Conservation (phyloP, 768 basidiomycete genomes). For the Botryobasidium botryosum region DNA sequence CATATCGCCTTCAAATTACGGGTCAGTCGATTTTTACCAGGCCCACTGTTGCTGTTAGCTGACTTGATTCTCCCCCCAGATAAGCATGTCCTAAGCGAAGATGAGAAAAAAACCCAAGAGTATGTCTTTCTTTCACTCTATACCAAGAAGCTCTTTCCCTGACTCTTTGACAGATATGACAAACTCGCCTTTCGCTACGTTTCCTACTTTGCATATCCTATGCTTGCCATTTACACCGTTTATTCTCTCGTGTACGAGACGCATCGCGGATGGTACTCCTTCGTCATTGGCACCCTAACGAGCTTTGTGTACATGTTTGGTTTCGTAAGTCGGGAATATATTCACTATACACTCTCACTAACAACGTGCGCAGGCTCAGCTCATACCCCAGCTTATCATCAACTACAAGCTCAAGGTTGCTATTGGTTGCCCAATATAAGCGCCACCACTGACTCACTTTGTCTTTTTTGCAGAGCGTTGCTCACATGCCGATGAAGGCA, state of each 20-base stretch:
- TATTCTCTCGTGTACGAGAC: slow-evolving; percentile 72
- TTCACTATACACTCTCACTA: slow-evolving; percentile 9
- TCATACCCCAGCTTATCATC: slow-evolving; percentile 79
- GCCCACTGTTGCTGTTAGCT: slow-evolving; percentile 10
- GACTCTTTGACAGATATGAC: slow-evolving; percentile 45
- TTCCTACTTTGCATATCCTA: slow-evolving; percentile 72
- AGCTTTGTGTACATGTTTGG: slow-evolving; percentile 95
- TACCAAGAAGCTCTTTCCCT: background rate
- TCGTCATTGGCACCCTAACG: slow-evolving; percentile 81
- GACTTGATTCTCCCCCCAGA: slow-evolving; percentile 27
- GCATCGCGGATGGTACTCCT: slow-evolving; percentile 93
- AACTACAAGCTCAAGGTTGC: slow-evolving; percentile 88
- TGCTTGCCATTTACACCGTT: slow-evolving; percentile 55
- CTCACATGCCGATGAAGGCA: slow-evolving; percentile 97
- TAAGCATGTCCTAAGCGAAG: slow-evolving; percentile 90
- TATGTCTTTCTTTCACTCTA: slow-evolving; percentile 24
- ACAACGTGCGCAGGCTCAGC: slow-evolving; percentile 43
- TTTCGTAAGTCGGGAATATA: slow-evolving; percentile 53
- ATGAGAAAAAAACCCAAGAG: slow-evolving; percentile 97
- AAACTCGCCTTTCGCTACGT: slow-evolving; percentile 89
- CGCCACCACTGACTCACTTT: background rate
- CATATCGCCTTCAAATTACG: slow-evolving; percentile 68
- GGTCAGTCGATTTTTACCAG: slow-evolving; percentile 32
- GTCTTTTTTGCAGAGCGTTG: slow-evolving; percentile 47
- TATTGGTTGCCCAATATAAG: background rate